Evolutionary conservation across 163 green algal species (phyloP).

Genomic region (Scenedesmus sp.): DNA sequence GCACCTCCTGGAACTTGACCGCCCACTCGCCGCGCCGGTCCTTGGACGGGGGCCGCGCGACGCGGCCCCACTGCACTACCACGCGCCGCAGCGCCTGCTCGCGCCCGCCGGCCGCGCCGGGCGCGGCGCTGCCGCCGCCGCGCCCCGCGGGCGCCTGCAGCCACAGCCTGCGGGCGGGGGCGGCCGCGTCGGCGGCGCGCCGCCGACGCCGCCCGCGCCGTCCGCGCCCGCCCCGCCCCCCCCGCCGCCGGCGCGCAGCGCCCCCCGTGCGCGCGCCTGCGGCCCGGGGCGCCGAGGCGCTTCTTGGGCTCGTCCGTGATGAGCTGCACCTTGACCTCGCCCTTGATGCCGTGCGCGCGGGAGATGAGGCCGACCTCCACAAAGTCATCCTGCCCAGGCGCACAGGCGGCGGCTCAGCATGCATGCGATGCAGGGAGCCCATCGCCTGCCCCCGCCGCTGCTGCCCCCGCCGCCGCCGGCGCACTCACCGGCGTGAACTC

Average conservation of each 20-base stretch:
- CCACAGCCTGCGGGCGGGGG: constrained; percentile 22
- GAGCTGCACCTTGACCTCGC: constrained; percentile 42
- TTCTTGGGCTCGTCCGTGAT: constrained; percentile 43
- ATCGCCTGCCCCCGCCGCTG: too few relatives aligned
- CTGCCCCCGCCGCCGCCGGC: background rate
- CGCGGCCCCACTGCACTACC: constrained; percentile 5
- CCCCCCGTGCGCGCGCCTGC: too few relatives aligned
- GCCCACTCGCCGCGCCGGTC: constrained; percentile 26
- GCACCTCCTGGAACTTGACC: constrained; percentile 28
- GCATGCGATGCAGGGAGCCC: background rate
- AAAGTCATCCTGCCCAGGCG: constrained; percentile 29
- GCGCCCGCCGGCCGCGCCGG: background rate
- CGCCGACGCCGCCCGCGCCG: too few relatives aligned
- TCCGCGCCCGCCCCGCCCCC: too few relatives aligned
- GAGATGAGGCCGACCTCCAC: constrained; percentile 46
- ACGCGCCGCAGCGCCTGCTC: constrained; percentile 27
- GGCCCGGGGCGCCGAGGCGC: constrained; percentile 22
- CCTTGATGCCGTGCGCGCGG: constrained; percentile 34
- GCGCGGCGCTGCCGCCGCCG: background rate
- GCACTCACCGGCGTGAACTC: constrained; percentile 9
- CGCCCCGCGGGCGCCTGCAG: constrained; percentile 8
- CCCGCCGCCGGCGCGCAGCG: too few relatives aligned
- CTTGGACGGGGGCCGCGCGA: constrained; percentile 8
- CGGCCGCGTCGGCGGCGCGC: too few relatives aligned
- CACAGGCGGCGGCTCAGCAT: background rate